Conservation (phyloP, 495 filamentous ascomycete species). For the Neurospora africana region DNA sequence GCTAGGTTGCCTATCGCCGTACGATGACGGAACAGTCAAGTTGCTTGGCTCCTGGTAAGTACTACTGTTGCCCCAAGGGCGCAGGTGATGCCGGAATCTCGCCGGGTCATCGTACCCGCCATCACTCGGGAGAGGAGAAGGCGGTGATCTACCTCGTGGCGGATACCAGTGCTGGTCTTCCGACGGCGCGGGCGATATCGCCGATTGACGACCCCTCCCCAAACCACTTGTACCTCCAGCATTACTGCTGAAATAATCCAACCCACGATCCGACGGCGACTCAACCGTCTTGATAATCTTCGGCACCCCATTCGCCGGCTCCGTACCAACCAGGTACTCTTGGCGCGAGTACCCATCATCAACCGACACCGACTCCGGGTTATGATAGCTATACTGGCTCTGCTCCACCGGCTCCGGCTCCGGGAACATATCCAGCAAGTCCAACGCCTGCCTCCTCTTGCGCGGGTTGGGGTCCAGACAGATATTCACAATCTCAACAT, state of each 20-base stretch:
- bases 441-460: constrained; percentile 28
- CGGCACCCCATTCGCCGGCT: constrained; percentile 13
- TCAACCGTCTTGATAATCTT: constrained; percentile 20
- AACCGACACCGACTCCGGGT: constrained; percentile 20
- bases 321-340: constrained; percentile 22
- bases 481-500: constrained; percentile 31
- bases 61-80: constrained; percentile 14
- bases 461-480: constrained; percentile 36
- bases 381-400: constrained; percentile 12
- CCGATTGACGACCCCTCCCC: background rate
- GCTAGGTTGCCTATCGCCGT: background rate
- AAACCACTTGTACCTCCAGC: background rate
- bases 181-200: constrained; percentile 2
- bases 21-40: background rate
- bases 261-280: constrained; percentile 2
- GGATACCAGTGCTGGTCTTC: constrained; percentile 30
- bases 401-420: constrained; percentile 16
- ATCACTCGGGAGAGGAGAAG: constrained; percentile 33
- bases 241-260: background rate
- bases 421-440: constrained; percentile 33
- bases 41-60: background rate
- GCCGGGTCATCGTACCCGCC: constrained; percentile 18
- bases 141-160: constrained; percentile 34
- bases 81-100: constrained; percentile 5
- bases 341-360: constrained; percentile 23